phyloP scores from a whole-genome alignment of 805 yeast genomes.

The Sugiyamaella valdiviana region DNA sequence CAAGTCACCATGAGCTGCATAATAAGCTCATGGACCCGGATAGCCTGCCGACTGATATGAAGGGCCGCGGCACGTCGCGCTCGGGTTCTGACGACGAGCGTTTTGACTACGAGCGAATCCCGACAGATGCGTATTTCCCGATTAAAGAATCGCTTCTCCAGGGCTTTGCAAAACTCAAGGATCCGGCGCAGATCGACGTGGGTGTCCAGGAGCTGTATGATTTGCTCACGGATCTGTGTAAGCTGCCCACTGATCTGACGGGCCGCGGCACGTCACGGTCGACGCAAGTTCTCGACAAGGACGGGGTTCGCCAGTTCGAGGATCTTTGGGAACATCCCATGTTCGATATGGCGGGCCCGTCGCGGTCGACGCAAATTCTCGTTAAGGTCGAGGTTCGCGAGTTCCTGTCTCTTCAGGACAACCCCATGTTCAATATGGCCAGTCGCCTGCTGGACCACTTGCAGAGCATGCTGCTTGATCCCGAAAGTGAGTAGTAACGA shows the following conservation, averaged over 20 bases:
- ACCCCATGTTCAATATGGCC: conserved; percentile 47
- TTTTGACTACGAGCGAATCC: too few relatives aligned
- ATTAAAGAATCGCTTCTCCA: neutral
- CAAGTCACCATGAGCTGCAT: too few relatives aligned
- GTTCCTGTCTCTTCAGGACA: conserved; percentile 39
- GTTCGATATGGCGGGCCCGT: too few relatives aligned
- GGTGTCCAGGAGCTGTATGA: neutral
- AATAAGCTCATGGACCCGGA: too few relatives aligned
- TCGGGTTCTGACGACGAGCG: too few relatives aligned
- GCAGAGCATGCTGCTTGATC: neutral
- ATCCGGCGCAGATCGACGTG: neutral
- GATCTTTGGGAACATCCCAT: conserved; percentile 46
- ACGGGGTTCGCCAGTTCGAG: conserved; percentile 13
- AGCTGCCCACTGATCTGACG: neutral
- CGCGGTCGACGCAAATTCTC: conserved; percentile 2
- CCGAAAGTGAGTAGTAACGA: neutral
- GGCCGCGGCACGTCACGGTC: conserved; percentile 7
- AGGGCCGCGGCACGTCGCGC: too few relatives aligned
- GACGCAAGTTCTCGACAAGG: neutral
- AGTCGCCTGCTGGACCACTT: neutral
- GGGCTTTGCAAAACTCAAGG: neutral
- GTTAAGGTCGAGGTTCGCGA: conserved; percentile 10
- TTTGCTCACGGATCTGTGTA: neutral
- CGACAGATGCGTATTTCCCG: too few relatives aligned
- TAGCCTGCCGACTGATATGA: too few relatives aligned